Conservation (phyloP, 2,329 filamentous ascomycete species). For the Paraconiothyrium brasiliense region DNA sequence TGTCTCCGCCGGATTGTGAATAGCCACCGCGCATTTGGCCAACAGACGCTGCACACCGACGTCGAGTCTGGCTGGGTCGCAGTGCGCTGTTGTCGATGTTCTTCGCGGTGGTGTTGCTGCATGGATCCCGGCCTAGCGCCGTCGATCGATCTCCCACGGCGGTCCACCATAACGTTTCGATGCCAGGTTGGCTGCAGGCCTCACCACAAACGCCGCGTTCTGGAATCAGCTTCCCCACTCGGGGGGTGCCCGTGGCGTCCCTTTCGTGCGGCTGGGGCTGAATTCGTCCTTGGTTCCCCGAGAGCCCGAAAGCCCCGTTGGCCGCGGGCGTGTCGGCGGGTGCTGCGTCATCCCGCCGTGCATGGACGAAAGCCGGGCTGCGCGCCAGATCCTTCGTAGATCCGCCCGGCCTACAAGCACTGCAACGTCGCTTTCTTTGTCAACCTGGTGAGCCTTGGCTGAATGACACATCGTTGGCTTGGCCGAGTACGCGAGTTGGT, state of each 20-base stretch:
- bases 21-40: not conserved
- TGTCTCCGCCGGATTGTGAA: not conserved
- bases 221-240: not conserved
- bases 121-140: not conserved
- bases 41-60: not conserved
- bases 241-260: not conserved
- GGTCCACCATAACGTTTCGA: not conserved
- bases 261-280: not conserved
- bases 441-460: not conserved
- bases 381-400: not conserved
- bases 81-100: conserved; percentile 1
- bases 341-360: conserved; percentile 1
- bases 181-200: not conserved
- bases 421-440: conserved; percentile 5
- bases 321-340: not conserved
- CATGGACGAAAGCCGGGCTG: conserved; percentile 5
- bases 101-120: not conserved
- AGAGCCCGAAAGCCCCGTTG: not conserved
- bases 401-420: not conserved
- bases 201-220: not conserved
- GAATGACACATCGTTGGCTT: too few relatives aligned
- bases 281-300: not conserved
- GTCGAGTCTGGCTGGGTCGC: not conserved
- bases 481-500: too few relatives aligned
- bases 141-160: conserved; percentile 3